A percentile compares a stretch with the other conserved stretches of the same genome.
These are phyloP conservation scores for Globisporangium iwayamae DNA, from an alignment of 352 stramenopile genomes.

Conservation along the genomic window DNA sequence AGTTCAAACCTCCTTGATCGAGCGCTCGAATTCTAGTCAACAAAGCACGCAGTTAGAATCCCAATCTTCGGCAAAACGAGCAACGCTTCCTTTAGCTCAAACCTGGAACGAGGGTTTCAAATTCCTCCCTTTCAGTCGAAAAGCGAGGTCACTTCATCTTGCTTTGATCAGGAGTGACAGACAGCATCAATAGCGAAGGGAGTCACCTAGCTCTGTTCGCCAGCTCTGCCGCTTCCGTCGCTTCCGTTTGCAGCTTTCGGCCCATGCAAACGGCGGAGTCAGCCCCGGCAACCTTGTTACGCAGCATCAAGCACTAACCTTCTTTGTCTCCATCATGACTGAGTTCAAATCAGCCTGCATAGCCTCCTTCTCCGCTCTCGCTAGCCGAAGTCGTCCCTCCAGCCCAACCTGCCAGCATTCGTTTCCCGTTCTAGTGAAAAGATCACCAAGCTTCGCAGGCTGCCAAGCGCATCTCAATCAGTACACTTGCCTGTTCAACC, in stretches of 20 bases:
- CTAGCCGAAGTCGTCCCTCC: constrained; percentile 3
- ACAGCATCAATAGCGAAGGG: background rate
- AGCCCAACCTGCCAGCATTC: background rate
- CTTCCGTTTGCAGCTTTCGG: constrained; percentile 12
- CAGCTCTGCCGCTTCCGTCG: background rate
- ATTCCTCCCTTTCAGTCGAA: background rate
- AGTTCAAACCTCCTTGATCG: background rate
- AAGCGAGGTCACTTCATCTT: background rate
- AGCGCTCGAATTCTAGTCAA: constrained; percentile 6
- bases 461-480: background rate
- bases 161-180: background rate
- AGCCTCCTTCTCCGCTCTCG: background rate
- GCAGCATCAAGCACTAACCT: background rate
- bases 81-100: background rate
- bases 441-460: background rate
- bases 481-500: background rate
- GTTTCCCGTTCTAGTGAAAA: background rate
- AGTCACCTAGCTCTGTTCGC: constrained; percentile 5
- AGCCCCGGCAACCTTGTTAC: background rate
- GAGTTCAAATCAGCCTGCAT: background rate
- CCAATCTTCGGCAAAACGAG: background rate
- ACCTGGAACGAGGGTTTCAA: constrained; percentile 10
- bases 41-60: background rate
- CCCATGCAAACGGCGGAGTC: background rate
- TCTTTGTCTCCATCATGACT: background rate